These are phyloP conservation scores for Diaporthe citrichinensis DNA, from an alignment of 2,329 filamentous ascomycete species.

Conservation along the genomic window DNA sequence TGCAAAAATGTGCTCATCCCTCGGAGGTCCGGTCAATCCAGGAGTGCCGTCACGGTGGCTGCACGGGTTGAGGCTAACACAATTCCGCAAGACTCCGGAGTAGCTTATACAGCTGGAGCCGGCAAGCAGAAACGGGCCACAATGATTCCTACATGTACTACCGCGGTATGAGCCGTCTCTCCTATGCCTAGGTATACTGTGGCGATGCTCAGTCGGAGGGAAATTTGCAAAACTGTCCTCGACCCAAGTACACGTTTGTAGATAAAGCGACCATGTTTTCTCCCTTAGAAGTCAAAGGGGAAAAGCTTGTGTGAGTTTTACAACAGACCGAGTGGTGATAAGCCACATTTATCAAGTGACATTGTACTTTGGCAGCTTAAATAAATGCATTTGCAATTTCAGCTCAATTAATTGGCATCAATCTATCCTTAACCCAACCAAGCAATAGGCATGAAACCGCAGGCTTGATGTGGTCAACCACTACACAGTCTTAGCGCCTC, in stretches of 20 bases:
- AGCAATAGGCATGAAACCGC: background rate
- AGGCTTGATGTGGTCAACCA: background rate
- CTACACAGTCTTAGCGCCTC: background rate
- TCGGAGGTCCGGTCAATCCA: background rate
- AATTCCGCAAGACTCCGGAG: no score
- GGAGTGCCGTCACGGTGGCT: background rate
- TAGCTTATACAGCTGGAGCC: background rate
- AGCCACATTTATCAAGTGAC: background rate
- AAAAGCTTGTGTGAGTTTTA: background rate
- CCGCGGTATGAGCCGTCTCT: background rate
- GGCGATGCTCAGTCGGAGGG: background rate
- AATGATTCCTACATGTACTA: background rate
- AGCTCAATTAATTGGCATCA: background rate
- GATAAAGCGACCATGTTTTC: background rate
- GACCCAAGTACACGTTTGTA: background rate
- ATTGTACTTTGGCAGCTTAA: no score
- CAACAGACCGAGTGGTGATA: fast-evolving
- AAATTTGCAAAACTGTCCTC: background rate
- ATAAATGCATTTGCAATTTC: background rate
- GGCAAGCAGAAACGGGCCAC: background rate
- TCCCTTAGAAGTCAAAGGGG: background rate
- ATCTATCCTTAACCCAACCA: background rate
- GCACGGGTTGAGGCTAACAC: background rate
- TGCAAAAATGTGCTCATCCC: background rate
- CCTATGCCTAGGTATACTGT: background rate